Evolutionary conservation across 108 stramenopile genomes (phyloP).

Genomic region (Cyclotella distinguenda): DNA sequence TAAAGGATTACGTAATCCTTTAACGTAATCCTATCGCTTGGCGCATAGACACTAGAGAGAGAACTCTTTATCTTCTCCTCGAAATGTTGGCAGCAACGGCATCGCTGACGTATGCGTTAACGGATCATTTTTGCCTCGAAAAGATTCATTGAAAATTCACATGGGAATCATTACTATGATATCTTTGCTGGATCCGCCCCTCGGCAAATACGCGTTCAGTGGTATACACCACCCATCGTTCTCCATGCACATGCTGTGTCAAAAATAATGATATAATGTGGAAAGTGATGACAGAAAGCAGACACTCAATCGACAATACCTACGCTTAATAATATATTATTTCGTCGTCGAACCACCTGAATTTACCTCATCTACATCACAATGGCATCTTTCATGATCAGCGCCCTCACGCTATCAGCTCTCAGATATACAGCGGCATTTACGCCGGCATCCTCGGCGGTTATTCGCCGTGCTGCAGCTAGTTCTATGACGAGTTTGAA

Average conservation of each 20-base stretch:
- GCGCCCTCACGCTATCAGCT: constrained; percentile 40
- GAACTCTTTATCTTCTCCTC: no score
- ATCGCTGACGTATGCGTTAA: background rate
- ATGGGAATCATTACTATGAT: background rate
- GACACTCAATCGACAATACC: background rate
- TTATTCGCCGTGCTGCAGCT: constrained; percentile 43
- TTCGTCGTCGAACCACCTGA: no score
- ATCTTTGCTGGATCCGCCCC: background rate
- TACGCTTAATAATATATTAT: background rate
- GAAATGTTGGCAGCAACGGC: no score
- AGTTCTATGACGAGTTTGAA: constrained; percentile 3
- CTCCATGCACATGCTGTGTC: background rate
- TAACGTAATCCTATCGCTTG: no score
- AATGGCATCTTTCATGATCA: constrained; percentile 39
- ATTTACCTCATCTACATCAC: background rate
- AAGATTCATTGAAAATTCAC: background rate
- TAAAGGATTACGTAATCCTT: no score
- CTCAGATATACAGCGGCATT: constrained; percentile 53
- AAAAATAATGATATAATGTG: background rate
- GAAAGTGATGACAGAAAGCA: background rate
- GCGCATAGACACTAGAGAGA: no score
- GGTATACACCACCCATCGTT: background rate
- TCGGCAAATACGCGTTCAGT: background rate
- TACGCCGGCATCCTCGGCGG: constrained; percentile 49
- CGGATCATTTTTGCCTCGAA: background rate